These are phyloP conservation scores for Takashimella koratensis DNA, from an alignment of 1,284 basidiomycete species.

Conservation along the genomic window DNA sequence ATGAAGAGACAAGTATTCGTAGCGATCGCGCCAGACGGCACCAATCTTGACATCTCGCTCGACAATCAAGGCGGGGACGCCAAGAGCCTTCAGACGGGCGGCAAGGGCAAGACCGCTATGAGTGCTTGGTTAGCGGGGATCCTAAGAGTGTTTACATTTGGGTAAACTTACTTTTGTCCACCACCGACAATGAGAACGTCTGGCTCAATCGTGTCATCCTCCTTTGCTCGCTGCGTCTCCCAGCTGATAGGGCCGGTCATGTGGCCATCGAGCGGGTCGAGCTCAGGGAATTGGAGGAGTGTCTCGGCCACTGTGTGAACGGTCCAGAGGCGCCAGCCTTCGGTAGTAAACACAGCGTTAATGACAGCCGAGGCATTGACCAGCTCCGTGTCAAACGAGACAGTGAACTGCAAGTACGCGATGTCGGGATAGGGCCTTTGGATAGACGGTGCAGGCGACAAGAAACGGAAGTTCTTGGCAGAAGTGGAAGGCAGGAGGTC, in stretches of 20 bases:
- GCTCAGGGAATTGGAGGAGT: conserved; percentile 53
- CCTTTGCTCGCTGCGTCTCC: conserved; percentile 13
- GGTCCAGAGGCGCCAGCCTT: conserved; percentile 57
- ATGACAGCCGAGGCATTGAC: conserved; percentile 55
- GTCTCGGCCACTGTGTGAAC: conserved; percentile 59
- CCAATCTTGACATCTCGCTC: conserved; percentile 46
- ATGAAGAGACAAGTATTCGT: conserved; percentile 61
- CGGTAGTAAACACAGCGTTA: conserved; percentile 52
- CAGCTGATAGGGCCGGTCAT: conserved; percentile 19
- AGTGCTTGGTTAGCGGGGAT: too few species aligned
- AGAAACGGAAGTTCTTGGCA: conserved; percentile 48
- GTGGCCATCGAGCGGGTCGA: conserved; percentile 21
- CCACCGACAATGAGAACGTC: conserved; percentile 54
- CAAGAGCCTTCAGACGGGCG: conserved; percentile 49
- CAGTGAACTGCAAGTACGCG: conserved; percentile 56
- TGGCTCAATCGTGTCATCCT: conserved; percentile 47
- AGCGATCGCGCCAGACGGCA: conserved; percentile 53
- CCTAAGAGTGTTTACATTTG: too few species aligned
- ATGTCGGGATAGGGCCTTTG: conserved; percentile 56
- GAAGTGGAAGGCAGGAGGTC: conserved; percentile 21
- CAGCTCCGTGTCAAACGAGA: conserved; percentile 56
- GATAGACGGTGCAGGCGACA: conserved; percentile 44
- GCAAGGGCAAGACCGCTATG: conserved; percentile 43
- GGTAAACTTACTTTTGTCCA: conserved; percentile 43
- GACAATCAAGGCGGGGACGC: conserved; percentile 43